Evolutionary conservation across 2,329 filamentous ascomycete species (phyloP), one percentile per base, ranked within the genome.

Genomic region (Metarhizium guizhouense): DNA sequence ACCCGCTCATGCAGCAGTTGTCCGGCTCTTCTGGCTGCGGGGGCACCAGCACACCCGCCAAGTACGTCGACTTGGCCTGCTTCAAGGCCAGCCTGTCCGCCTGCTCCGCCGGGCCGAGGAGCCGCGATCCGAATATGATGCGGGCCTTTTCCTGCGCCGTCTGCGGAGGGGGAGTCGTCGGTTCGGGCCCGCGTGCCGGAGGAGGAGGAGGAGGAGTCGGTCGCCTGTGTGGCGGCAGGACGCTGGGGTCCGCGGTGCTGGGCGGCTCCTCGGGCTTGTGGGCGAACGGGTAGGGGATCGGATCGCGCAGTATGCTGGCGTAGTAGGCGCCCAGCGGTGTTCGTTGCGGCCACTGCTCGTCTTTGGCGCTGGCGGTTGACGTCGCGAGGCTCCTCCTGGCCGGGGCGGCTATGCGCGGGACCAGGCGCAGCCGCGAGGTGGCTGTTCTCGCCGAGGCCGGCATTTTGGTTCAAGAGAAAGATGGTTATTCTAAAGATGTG

Each of bases 1-100:
- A 99, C 3, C 94, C 94, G 66, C 89, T 94, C 94, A 99, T 99
- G 73, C 94, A 99, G 79, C 94, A 99, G 68, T 99, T 96, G 65
- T 97, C 94, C 3, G 94, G 94, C 72, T 99, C 93, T 51, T 84
- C 80, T 1, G 94, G 94, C 51, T 82, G 82, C 0, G 91, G 92
- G 2, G 94, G 94, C 4, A 97, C 87, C 18, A 83, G 72, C 1
- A 97, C 81, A 3, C 92, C 93, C 1, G 88, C 91, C 55, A 96
- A 76, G 58, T 83, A 76, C 8, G 76, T 81, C 52, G 84, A 84
- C 58, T 81, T 76, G 14, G 78, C 74, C 13, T 82, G 74, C 40
- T 84, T 78, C 48, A 82, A 77, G 3, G 77, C 78, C 6, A 83
- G 71, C 45, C 83, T 79, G 57, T 83, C 81, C 59, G 80, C 79